phyloP scores from a whole-genome alignment of 164 flowering plant species.

The Taxillus chinensis region DNA sequence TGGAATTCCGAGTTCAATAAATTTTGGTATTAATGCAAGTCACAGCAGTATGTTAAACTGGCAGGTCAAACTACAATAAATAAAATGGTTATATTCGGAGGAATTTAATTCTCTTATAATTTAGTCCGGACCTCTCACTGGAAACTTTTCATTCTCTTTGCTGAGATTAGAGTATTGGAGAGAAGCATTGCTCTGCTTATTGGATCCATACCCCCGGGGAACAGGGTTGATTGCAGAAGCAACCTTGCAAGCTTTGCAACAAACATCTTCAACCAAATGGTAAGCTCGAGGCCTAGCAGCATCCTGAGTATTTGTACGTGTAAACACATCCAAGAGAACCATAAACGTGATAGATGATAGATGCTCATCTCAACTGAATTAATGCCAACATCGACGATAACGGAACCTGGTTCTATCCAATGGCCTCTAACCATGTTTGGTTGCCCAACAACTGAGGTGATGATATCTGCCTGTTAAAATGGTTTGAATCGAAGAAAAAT shows the following conservation, averaged over 20 bases:
- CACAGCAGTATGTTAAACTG: too few relatives aligned
- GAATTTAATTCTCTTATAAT: not conserved
- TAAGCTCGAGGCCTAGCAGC: constrained; percentile 60
- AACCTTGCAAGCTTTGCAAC: constrained; percentile 68
- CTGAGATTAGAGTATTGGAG: constrained; percentile 66
- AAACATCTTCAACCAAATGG: constrained; percentile 85
- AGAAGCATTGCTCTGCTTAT: constrained; percentile 98
- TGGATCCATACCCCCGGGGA: constrained; percentile 97
- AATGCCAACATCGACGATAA: constrained; percentile 90
- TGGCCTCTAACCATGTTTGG: constrained; percentile 83
- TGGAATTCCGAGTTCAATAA: too few relatives aligned
- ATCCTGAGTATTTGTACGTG: too few relatives aligned
- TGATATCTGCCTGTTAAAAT: constrained; percentile 86
- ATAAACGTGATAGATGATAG: not conserved
- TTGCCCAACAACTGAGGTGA: constrained; percentile 79
- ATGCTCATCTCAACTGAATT: constrained; percentile 73
- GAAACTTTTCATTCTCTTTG: too few relatives aligned
- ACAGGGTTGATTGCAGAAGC: constrained; percentile 97
- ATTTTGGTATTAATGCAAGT: too few relatives aligned
- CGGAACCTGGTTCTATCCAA: constrained; percentile 97
- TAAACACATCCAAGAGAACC: not conserved
- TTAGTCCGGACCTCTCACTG: constrained; percentile 48
- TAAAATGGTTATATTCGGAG: too few relatives aligned
- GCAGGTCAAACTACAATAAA: too few relatives aligned
- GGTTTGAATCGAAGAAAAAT: too few relatives aligned